A percentile compares a stretch with the other conserved stretches of the same genome.
These are phyloP conservation scores for Aspergillus tubingensis DNA, from an alignment of 2,329 filamentous ascomycete species.

Conservation along the genomic window DNA sequence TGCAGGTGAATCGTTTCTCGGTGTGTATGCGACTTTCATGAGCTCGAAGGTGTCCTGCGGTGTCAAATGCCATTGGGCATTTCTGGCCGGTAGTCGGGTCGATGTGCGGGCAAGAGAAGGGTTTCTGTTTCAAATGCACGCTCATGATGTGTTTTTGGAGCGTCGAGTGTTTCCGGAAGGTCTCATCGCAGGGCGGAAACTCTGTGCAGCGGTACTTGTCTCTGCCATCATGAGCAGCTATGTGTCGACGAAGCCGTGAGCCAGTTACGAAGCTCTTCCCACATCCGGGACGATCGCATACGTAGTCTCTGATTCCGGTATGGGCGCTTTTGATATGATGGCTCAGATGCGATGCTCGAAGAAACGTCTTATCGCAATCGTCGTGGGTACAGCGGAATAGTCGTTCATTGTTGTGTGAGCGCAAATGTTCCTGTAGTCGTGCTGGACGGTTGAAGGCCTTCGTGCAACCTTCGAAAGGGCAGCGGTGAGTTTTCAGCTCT, in stretches of 20 bases:
- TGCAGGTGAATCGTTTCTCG: constrained; percentile 72
- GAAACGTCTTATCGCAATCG: constrained; percentile 79
- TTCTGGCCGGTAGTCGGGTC: constrained; percentile 53
- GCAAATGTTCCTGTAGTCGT: constrained; percentile 74
- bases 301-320: constrained; percentile 67
- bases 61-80: constrained; percentile 74
- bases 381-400: constrained; percentile 71
- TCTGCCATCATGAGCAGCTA: constrained; percentile 74
- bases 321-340: constrained; percentile 85
- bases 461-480: constrained; percentile 70
- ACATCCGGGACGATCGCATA: constrained; percentile 72
- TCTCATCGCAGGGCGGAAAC: constrained; percentile 69
- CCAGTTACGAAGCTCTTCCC: constrained; percentile 79
- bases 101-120: constrained; percentile 69
- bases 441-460: constrained; percentile 89
- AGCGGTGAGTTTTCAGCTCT: constrained; percentile 74
- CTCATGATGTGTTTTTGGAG: constrained; percentile 78
- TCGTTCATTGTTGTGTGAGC: constrained; percentile 83
- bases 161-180: constrained; percentile 85
- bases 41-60: constrained; percentile 67
- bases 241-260: constrained; percentile 74
- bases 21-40: constrained; percentile 73
- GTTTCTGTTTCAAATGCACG: constrained; percentile 70
- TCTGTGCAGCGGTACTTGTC: constrained; percentile 74
- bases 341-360: constrained; percentile 81